Base-by-base conservation (phyloP, 1,139 yeast genomes). In the Pneumocystis oryctolagi region DNA sequence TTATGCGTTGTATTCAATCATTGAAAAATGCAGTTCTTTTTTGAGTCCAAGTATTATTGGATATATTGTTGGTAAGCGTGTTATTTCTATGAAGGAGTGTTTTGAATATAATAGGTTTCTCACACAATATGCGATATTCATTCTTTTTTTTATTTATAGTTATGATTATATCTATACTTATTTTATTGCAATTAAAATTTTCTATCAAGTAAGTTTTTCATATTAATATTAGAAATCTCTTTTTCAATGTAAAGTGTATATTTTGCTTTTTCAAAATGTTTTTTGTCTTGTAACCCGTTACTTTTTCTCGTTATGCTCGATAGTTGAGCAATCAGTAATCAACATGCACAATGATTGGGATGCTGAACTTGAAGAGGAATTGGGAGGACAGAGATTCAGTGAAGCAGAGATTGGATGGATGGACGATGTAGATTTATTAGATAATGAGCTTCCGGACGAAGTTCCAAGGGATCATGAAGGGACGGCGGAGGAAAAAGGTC, bases 21-120 rank as follows among this genome's bases (percentile, higher is more conserved):
- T 90, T 0, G 90, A 85, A 71, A 85, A 85, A 69, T 89, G 89
- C 2, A 82, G 87, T 8, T 82, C 87, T 0, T 80, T 85, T 4
- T 67, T 85, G 39, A 89, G 90, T 0, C 90, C 90, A 0, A 73
- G 82, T 6, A 69, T 84, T 34, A 81, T 85, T 16, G 90, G 88
- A 0, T 47, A 20, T 47, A 47, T 47, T 47, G 28, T 47, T 47
- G 31, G 55, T 47, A 47, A 47, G n/a, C n/a, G n/a, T n/a, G n/a
- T 47, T 9, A 25, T 47, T 6, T 25, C 31, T 6, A 47, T 40
- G 25, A 25, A 47, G n/a, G 12, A 47, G 8, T 14, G 20, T 47
- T 47, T 47, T 47, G 25, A 65, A 84, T 64, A 79, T 85, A 61
- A 82, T 86, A 3, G 88, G 85, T 72, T 74, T 74, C 64, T 83